These are phyloP conservation scores for Ammopiptanthus mongolicus DNA, from an alignment of 306 rosid species.

Conservation along the genomic window DNA sequence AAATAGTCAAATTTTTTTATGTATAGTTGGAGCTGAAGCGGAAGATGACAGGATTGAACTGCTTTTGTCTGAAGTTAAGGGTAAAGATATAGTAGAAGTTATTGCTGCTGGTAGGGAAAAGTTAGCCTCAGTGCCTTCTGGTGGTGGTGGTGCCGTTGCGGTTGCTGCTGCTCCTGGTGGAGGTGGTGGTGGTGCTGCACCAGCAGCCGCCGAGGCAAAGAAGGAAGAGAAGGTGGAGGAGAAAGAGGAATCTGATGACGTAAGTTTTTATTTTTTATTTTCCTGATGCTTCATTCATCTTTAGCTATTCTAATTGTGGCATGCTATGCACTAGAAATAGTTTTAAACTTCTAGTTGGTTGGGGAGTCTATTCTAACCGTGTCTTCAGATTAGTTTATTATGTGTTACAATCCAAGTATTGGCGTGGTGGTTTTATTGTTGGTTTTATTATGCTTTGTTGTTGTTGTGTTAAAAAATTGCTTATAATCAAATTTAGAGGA, in stretches of 20 bases:
- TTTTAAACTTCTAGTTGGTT: background rate
- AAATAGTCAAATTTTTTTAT: background rate
- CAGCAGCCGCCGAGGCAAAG: slow-evolving; percentile 64
- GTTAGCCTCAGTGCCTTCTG: slow-evolving; percentile 69
- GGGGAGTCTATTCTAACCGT: too few species aligned
- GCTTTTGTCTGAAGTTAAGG: slow-evolving; percentile 56
- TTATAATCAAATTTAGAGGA: too few species aligned
- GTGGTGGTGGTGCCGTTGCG: slow-evolving; percentile 47
- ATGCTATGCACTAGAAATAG: background rate
- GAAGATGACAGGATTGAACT: slow-evolving; percentile 47
- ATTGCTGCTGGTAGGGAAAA: slow-evolving; percentile 70
- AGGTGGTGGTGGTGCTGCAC: slow-evolving; percentile 37
- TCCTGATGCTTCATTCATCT: background rate
- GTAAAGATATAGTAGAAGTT: slow-evolving; percentile 63
- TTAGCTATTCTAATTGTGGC: background rate
- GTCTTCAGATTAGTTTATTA: too few species aligned
- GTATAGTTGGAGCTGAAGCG: slow-evolving; percentile 65
- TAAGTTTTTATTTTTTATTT: slow-evolving; percentile 18
- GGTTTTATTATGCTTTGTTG: too few species aligned
- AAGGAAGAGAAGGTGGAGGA: slow-evolving; percentile 76
- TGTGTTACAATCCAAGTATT: too few species aligned
- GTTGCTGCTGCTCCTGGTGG: slow-evolving; percentile 32
- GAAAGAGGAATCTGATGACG: slow-evolving; percentile 82
- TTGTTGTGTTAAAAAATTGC: too few species aligned
- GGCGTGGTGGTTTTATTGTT: too few species aligned